These are phyloP conservation scores for Hypericum androsaemum DNA, from an alignment of 345 rosid species.

Conservation along the genomic window DNA sequence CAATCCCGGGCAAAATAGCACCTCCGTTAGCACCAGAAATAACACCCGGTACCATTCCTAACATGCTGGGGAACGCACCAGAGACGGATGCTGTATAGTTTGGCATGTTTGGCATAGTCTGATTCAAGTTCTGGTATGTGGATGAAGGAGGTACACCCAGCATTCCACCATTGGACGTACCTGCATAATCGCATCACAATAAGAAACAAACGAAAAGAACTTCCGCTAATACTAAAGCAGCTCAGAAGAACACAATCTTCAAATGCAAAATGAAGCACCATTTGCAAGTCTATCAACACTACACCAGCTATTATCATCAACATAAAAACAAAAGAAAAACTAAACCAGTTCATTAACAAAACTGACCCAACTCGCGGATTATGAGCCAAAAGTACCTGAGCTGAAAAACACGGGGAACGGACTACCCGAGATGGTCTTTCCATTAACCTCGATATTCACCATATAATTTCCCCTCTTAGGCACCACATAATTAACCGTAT, in stretches of 20 bases:
- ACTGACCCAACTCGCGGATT: no score
- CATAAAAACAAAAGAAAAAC: no score
- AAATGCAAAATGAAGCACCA: no score
- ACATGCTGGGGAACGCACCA: constrained; percentile 82
- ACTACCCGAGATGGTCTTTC: constrained; percentile 81
- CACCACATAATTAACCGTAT: constrained; percentile 78
- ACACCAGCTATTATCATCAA: no score
- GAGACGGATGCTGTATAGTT: constrained; percentile 94
- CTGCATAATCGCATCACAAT: constrained; percentile 23
- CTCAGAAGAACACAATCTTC: neutral
- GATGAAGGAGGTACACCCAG: constrained; percentile 69
- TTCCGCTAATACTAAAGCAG: neutral
- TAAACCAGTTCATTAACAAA: no score
- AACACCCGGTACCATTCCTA: constrained; percentile 95
- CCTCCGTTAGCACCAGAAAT: constrained; percentile 87
- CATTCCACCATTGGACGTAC: constrained; percentile 62
- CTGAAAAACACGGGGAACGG: constrained; percentile 99
- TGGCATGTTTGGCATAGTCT: constrained; percentile 99
- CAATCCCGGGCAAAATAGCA: constrained; percentile 87
- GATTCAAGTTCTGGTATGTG: constrained; percentile 72
- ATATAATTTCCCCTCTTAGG: constrained; percentile 98
- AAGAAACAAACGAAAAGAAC: neutral
- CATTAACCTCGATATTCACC: constrained; percentile 82
- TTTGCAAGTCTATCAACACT: no score
- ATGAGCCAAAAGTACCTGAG: constrained; percentile 39